phyloP scores from a whole-genome alignment of 441 rosid genomes.

The Eugenia klotzschiana region DNA sequence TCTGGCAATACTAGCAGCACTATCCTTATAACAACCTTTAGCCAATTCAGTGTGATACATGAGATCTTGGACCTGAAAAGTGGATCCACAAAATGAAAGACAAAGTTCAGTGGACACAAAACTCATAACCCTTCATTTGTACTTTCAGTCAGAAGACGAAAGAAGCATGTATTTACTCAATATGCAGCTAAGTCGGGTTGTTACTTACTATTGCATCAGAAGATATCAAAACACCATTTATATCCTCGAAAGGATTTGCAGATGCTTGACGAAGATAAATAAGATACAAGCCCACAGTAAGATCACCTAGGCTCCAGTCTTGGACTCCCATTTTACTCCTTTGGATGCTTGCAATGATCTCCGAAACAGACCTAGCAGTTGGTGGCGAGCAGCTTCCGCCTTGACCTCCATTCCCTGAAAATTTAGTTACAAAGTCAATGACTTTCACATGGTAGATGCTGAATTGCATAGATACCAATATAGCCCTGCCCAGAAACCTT shows the following conservation, averaged over 20 bases:
- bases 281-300: constrained; percentile 73
- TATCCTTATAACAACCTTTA: constrained; percentile 60
- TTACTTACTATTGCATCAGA: constrained; percentile 54
- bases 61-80: constrained; percentile 62
- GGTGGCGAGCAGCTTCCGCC: constrained; percentile 35
- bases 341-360: constrained; percentile 73
- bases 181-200: constrained; percentile 1
- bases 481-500: background rate
- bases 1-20: constrained; percentile 43
- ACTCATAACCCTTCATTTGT: background rate
- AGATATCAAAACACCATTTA: constrained; percentile 48
- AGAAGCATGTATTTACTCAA: background rate
- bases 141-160: background rate
- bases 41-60: constrained; percentile 82
- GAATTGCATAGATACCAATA: background rate
- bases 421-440: background rate
- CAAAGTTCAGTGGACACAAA: background rate
- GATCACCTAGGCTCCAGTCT: constrained; percentile 91
- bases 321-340: constrained; percentile 70
- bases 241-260: constrained; percentile 46
- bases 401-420: constrained; percentile 35
- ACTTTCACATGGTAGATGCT: background rate
- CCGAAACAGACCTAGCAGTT: constrained; percentile 46
- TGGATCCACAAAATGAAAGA: background rate
- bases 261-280: constrained; percentile 81